Evolutionary conservation across 2,329 filamentous ascomycete genomes (phyloP).

Genomic region (Sporothrix dimorphospora): DNA sequence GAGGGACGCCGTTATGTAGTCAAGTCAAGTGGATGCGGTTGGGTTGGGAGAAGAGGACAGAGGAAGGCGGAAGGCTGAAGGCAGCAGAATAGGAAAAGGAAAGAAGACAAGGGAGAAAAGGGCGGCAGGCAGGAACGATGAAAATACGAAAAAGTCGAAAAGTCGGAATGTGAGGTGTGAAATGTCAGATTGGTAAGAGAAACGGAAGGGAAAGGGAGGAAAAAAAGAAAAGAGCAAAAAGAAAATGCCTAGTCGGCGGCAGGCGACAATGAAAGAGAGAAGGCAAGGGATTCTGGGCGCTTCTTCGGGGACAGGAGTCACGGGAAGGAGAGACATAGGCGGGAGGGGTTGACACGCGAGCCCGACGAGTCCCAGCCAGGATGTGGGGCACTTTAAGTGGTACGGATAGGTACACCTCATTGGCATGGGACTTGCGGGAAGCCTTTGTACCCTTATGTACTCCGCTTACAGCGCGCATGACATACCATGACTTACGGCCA

Average conservation of each 20-base stretch:
- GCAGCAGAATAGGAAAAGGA: slow-evolving; percentile 19
- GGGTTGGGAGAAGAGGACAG: not conserved
- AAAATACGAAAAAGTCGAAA: not conserved
- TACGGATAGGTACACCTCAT: not conserved
- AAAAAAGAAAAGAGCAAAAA: slow-evolving; percentile 7
- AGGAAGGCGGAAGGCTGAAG: not conserved
- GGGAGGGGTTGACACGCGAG: slow-evolving; percentile 25
- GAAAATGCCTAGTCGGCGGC: slow-evolving; percentile 16
- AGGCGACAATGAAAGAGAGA: slow-evolving; percentile 13
- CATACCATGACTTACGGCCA: not conserved
- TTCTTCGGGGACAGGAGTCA: slow-evolving; percentile 5
- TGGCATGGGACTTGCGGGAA: not conserved
- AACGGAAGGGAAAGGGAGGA: not conserved
- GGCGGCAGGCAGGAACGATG: not conserved
- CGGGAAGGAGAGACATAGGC: not conserved
- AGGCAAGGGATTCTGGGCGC: slow-evolving; percentile 12
- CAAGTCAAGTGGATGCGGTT: not conserved
- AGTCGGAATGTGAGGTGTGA: not conserved
- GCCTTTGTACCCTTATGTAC: not conserved
- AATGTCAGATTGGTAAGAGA: not conserved
- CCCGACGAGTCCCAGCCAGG: not conserved
- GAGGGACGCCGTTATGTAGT: not conserved
- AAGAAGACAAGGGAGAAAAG: not conserved
- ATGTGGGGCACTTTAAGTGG: slow-evolving; percentile 17
- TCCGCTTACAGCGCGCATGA: not conserved